A percentile compares a stretch with the other conserved stretches of the same genome.
phyloP scores from a whole-genome alignment of 2,329 filamentous ascomycete genomes.

The Pseudopyrenochaeta lycopersici region DNA sequence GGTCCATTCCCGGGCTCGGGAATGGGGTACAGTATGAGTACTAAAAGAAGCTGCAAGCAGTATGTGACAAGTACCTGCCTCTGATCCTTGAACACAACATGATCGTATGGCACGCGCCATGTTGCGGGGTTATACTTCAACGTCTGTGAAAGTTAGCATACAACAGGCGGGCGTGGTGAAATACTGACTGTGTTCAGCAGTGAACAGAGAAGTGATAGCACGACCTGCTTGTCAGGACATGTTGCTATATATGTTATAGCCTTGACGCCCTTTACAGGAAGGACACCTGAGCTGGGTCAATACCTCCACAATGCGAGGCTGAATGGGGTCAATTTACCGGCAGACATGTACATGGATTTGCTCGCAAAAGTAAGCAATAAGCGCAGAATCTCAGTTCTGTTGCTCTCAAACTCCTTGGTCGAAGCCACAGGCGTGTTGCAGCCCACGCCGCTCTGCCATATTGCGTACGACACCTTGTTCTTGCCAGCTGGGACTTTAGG shows the following conservation, averaged over 20 bases:
- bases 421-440: slow-evolving; percentile 90
- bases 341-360: slow-evolving; percentile 92
- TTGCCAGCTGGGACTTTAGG: slow-evolving; percentile 75
- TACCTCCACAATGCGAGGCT: background rate
- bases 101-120: slow-evolving; percentile 94
- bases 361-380: slow-evolving; percentile 86
- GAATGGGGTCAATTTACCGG: slow-evolving; percentile 60
- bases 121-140: slow-evolving; percentile 95
- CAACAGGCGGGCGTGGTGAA: background rate
- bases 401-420: slow-evolving; percentile 91
- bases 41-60: slow-evolving; percentile 87
- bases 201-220: slow-evolving; percentile 89
- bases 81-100: slow-evolving; percentile 88
- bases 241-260: slow-evolving; percentile 90
- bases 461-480: slow-evolving; percentile 86
- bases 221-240: slow-evolving; percentile 88
- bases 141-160: slow-evolving; percentile 65
- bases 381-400: slow-evolving; percentile 87
- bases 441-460: slow-evolving; percentile 98
- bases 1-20: slow-evolving; percentile 74
- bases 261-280: slow-evolving; percentile 84
- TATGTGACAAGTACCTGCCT: slow-evolving; percentile 92
- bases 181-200: slow-evolving; percentile 86
- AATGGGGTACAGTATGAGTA: slow-evolving; percentile 85
- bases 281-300: slow-evolving; percentile 56